These are phyloP conservation scores for Eimeria necatrix DNA, from an alignment of 169 alveolate species.

Conservation along the genomic window DNA sequence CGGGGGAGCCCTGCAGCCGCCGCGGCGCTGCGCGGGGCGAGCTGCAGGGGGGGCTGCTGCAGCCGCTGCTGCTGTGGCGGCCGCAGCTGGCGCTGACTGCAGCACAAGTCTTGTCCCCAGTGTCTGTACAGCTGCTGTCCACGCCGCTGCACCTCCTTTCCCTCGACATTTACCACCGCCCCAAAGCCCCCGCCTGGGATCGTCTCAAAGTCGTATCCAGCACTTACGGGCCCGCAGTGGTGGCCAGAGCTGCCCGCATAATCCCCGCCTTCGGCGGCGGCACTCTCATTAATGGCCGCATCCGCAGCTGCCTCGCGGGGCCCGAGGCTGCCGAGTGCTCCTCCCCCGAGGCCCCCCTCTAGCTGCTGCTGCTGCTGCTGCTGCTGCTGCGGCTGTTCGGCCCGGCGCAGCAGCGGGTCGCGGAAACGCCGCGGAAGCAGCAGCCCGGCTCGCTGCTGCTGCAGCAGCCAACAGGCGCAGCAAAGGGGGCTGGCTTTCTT, in stretches of 20 bases:
- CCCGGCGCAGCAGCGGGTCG: no score
- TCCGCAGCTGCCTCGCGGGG: not conserved
- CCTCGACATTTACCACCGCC: constrained; percentile 48
- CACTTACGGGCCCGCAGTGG: constrained; percentile 66
- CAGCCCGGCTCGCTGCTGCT: no score
- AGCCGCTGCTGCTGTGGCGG: not conserved
- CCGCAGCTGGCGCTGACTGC: not conserved
- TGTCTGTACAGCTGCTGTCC: constrained; percentile 61
- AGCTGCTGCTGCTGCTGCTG: no score
- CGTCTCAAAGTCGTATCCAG: not conserved
- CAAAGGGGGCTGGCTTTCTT: no score
- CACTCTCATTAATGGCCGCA: constrained; percentile 33
- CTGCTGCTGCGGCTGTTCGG: no score
- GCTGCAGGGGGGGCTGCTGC: not conserved
- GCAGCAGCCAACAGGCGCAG: no score
- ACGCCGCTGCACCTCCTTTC: constrained; percentile 73
- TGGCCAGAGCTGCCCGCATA: constrained; percentile 74
- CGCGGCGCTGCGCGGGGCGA: not conserved
- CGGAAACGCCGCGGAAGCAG: no score
- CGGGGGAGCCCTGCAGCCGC: not conserved
- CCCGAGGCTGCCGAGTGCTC: no score
- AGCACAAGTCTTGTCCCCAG: constrained; percentile 74
- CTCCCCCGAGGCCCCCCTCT: no score
- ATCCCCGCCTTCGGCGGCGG: constrained; percentile 79
- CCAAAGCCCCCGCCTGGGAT: not conserved